Evolutionary conservation across 768 basidiomycete species (phyloP), one percentile per base, ranked within the genome.

Genomic region (Kwoniella bestiolae): DNA sequence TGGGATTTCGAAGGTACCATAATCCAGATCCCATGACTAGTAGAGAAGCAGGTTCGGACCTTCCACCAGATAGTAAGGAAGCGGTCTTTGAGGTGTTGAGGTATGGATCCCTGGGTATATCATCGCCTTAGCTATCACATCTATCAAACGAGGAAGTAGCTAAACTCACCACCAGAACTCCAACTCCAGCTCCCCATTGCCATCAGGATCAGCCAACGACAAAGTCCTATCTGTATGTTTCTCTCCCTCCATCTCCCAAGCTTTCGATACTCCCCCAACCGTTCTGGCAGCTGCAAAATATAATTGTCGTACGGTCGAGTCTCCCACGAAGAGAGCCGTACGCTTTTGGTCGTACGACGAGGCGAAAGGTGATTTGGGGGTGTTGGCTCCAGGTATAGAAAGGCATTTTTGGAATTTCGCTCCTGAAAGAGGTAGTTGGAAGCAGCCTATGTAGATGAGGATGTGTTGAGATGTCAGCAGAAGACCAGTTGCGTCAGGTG

Each of bases 21-120:
- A 95, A 83, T 0, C 93, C 93, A 14, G 90, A 88, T 9, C 93
- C 93, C 16, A 96, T 78, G 9, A 94, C 89, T 29, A 94, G 84
- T 50, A 96, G 81, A 0, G 89, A 87, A 0, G 91, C 85, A 7
- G 73, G 73, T 29, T 66, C 52, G 0, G 69, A 65, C 3, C 68
- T 65, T 11, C 67, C 56, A 9, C 77, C 75, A 29, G 79, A 68
- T 38, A 90, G 81, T 51, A 87, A 75, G n/a, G 83, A 74, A 45
- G 82, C 75, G 16, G 87, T 84, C 57, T 83, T 82, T 1, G 89
- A 86, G 12, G 84, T 82, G 78, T 94, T 96, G 47, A 95, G 85
- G 79, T 87, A 95, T 16, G 93, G 93, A 72, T 94, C 93, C 93
- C 93, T 75, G 28, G 35, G 26, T 14, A 7, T 31, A 60, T 6